Conservation (phyloP, 306 rosid genomes). For the Datisca glomerata region DNA sequence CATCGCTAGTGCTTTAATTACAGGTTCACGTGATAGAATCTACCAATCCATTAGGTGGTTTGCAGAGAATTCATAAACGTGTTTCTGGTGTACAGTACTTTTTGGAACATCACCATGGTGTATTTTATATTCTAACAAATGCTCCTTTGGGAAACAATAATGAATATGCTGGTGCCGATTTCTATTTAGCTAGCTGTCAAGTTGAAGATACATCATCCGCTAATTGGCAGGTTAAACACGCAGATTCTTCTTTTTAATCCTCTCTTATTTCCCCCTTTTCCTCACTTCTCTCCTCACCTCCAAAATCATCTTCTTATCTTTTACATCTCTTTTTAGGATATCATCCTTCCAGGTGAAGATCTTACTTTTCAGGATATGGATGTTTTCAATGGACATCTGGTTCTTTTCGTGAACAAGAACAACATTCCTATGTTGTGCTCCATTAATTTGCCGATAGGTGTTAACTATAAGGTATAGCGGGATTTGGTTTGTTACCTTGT, state of each 20-base stretch:
- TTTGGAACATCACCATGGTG: conserved; percentile 80
- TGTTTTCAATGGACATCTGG: conserved; percentile 66
- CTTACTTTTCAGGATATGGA: conserved; percentile 70
- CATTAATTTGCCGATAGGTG: conserved; percentile 45
- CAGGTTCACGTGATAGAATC: conserved; percentile 84
- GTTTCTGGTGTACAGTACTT: conserved; percentile 61
- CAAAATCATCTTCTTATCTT: conserved; percentile 11
- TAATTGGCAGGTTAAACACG: conserved; percentile 46
- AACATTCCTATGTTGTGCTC: conserved; percentile 60
- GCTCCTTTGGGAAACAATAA: conserved; percentile 41
- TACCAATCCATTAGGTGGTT: conserved; percentile 41
- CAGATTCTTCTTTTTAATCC: not conserved
- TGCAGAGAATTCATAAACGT: conserved; percentile 58
- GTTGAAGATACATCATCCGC: conserved; percentile 50
- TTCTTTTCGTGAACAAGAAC: conserved; percentile 62
- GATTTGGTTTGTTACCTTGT: no score
- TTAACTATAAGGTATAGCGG: conserved; percentile 60
- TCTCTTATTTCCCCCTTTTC: no score
- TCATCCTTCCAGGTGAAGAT: conserved; percentile 53
- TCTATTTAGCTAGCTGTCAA: conserved; percentile 55
- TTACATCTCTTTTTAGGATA: conserved; percentile 33
- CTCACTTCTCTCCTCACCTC: not conserved
- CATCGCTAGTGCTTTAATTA: conserved; percentile 19
- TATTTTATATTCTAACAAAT: conserved; percentile 77
- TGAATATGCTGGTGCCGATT: conserved; percentile 45